Base-by-base conservation (phyloP, 2,329 filamentous ascomycete genomes). In the Dactylellina leptospora region DNA sequence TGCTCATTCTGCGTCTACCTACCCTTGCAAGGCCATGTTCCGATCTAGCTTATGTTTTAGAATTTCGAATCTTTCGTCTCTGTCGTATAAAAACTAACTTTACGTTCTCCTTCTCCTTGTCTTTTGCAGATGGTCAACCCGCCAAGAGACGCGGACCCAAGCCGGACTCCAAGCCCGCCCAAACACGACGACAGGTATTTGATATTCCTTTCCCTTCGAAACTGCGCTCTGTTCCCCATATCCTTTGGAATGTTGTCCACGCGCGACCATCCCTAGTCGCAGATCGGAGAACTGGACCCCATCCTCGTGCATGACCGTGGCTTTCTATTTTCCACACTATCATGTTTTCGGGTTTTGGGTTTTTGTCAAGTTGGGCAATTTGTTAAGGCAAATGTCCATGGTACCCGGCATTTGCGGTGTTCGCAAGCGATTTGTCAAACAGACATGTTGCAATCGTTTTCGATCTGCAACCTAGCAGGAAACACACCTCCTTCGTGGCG, bases 81-180 rank as follows among this genome's bases (percentile, higher is more conserved):
- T 56, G 54, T 72, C 54, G 53, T 54, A 44, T 30, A 10, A 8
- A 42, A 51, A 27, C 23, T 51, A 22, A 48, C 18, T 22, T 44
- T 62, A 30, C 27, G 11, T n/a, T n/a, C n/a, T n/a, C n/a, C n/a
- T n/a, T n/a, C n/a, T n/a, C n/a, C n/a, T n/a, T 30, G 20, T 55
- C 20, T 50, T 45, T 45, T 6, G 42, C 38, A 89, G 93, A 96
- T 83, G 93, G 92, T 47, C 89, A 95, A 78, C 85, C 90, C 6
- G 87, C 91, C 1, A 99, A 97, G 82, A 87, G 91, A 75, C 87
- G 95, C 80, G 95, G 95, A 0, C 95, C 95, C 0, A 97, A 97
- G 79, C 95, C 95, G 18, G 95, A 97, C 80, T 96, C 90, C 82
- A 97, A 96, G 79, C 95, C 95, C 16, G 93, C 95, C 45, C 82